phyloP scores from a whole-genome alignment of 192 early-diverging fungal species.

The Piromyces sp. region DNA sequence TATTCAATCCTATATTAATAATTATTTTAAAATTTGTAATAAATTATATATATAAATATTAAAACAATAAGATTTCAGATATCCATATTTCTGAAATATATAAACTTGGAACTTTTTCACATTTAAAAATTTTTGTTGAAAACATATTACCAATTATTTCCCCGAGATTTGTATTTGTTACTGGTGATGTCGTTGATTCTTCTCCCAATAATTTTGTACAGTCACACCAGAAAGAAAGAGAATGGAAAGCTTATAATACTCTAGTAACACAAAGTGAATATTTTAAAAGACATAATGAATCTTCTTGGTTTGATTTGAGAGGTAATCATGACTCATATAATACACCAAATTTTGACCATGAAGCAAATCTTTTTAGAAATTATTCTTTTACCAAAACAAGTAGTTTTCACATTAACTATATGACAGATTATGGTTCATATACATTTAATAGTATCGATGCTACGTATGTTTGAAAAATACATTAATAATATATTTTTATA shows the following conservation, averaged over 20 bases:
- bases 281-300: neutral
- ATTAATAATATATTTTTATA: too few relatives aligned
- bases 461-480: neutral
- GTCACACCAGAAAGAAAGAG: constrained; percentile 4
- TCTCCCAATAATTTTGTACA: neutral
- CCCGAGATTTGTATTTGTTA: constrained; percentile 61
- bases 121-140: constrained; percentile 56
- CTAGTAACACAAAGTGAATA: neutral
- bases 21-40: too few relatives aligned
- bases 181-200: constrained; percentile 5
- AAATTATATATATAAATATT: too few relatives aligned
- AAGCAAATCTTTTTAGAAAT: neutral
- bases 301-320: neutral
- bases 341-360: neutral
- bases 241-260: neutral
- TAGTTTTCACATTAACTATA: neutral
- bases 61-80: constrained; percentile 46
- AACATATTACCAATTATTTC: constrained; percentile 56
- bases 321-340: neutral
- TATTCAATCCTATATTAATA: too few relatives aligned
- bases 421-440: neutral
- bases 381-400: neutral
- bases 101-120: constrained; percentile 43
- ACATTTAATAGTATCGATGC: neutral
- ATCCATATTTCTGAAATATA: constrained; percentile 64